A percentile compares a stretch with the other conserved stretches of the same genome.
These are phyloP conservation scores for Tetrahymena thermophila DNA, from an alignment of 73 alveolate genomes.

Conservation along the genomic window DNA sequence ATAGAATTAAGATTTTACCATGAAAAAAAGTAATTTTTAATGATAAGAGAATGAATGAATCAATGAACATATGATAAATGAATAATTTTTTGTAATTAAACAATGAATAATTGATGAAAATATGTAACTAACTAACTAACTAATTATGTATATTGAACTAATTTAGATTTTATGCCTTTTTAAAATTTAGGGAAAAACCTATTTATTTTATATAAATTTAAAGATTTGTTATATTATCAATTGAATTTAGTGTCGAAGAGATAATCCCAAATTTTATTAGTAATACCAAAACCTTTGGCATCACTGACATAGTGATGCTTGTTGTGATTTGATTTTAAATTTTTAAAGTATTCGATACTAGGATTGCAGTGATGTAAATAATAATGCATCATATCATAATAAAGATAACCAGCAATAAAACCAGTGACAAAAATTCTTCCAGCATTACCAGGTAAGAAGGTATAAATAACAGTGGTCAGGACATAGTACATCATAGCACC, in stretches of 20 bases:
- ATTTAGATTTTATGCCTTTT: no score
- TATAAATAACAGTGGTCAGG: not conserved
- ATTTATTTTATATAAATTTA: no score
- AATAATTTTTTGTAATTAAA: no score
- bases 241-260: constrained; percentile 38
- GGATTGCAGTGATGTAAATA: constrained; percentile 48
- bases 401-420: constrained; percentile 28
- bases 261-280: constrained; percentile 50
- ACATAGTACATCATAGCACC: constrained; percentile 17
- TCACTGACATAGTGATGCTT: constrained; percentile 54
- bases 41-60: not conserved
- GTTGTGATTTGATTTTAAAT: constrained; percentile 52
- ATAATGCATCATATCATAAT: constrained; percentile 53
- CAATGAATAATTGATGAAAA: not conserved
- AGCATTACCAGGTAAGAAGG: constrained; percentile 9
- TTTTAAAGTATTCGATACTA: constrained; percentile 34
- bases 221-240: not conserved
- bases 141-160: no score
- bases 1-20: no score
- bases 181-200: not conserved
- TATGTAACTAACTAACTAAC: not conserved
- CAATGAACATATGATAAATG: not conserved
- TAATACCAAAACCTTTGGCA: constrained; percentile 50
- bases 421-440: constrained; percentile 35
- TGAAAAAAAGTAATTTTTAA: no score